Evolutionary conservation across 768 basidiomycete species (phyloP), one percentile per base, ranked within the genome.

Genomic region (Cyclocybe aegerita): DNA sequence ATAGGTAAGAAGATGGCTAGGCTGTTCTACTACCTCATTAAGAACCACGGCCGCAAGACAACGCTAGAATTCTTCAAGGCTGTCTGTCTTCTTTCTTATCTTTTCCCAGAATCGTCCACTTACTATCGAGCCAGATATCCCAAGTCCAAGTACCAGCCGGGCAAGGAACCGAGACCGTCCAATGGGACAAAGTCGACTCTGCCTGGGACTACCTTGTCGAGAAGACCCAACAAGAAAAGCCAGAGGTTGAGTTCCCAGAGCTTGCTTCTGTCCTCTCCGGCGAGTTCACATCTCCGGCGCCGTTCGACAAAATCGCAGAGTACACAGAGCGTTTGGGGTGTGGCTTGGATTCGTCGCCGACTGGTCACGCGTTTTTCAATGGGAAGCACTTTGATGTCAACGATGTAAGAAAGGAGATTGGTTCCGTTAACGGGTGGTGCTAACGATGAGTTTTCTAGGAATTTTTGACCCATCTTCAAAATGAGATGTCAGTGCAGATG

Each of bases 331-430:
- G 93, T 10, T 64, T 95, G 15, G 81, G 79, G 8, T 71, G 81
- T 2, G 74, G 72, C 0, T 45, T 70, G 5, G 64, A 64, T 1
- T 50, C 64, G 8, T 63, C 72, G 1, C 59, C 71, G 0, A 65
- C 65, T 2, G 94, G 93, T 0, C 84, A 90, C 55, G 83, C 77
- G 3, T 96, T 98, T 66, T 74, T 96, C 61, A 96, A 98, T 59
- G 95, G 95, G n/a, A 93, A 86, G 60, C 79, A 88, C 64, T 75
- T 83, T 45, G 66, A 78, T 9, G 65, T 92, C 42, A 77, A 80
- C 55, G 87, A 88, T 46, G 92, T 90, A 58, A 57, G 84, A 71
- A 15, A 31, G 35, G 31, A 2, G 30, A 6, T 45, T 12, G 29
- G 11, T n/a, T 23, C 33, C 43, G 0, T 35, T 9, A 7, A 4